Conservation (phyloP, 2,329 filamentous ascomycete species). For the Cadophora malorum region DNA sequence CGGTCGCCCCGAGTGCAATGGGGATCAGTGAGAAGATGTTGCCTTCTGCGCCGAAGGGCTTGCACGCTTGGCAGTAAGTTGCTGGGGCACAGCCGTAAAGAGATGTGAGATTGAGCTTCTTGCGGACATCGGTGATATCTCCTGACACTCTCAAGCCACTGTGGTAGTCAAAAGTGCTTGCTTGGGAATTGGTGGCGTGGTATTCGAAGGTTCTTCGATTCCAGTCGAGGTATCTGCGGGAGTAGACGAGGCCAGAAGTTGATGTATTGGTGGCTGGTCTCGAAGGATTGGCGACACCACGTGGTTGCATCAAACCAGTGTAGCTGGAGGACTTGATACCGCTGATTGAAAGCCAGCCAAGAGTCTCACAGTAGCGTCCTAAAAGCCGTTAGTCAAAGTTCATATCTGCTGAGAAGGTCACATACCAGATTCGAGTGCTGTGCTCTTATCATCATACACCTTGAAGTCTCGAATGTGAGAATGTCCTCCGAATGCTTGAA, state of each 20-base stretch:
- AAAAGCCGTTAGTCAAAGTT: conserved; percentile 7
- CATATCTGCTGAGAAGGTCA: background rate
- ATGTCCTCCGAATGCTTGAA: conserved; percentile 89
- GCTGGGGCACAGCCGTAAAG: conserved; percentile 80
- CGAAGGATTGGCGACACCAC: conserved; percentile 45
- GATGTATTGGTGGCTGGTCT: conserved; percentile 38
- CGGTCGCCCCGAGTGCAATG: conserved; percentile 72
- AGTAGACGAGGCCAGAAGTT: conserved; percentile 56
- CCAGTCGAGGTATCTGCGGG: conserved; percentile 87
- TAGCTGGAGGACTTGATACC: conserved; percentile 52
- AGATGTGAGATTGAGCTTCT: conserved; percentile 72
- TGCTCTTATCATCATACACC: conserved; percentile 76
- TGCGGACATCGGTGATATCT: conserved; percentile 72
- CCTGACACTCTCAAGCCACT: conserved; percentile 73
- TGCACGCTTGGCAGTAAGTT: conserved; percentile 81
- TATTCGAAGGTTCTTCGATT: conserved; percentile 79
- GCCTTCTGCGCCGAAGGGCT: conserved; percentile 71
- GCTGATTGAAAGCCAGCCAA: conserved; percentile 87
- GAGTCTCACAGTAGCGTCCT: conserved; percentile 84
- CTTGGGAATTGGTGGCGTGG: conserved; percentile 77
- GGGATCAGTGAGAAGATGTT: conserved; percentile 73
- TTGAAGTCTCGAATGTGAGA: conserved; percentile 85
- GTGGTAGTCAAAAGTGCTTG: conserved; percentile 74
- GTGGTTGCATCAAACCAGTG: conserved; percentile 35
- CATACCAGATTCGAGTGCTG: conserved; percentile 78